A percentile compares a stretch with the other conserved stretches of the same genome.
Conservation (phyloP, 2,329 filamentous ascomycete genomes). For the Hypocrella siamensis region DNA sequence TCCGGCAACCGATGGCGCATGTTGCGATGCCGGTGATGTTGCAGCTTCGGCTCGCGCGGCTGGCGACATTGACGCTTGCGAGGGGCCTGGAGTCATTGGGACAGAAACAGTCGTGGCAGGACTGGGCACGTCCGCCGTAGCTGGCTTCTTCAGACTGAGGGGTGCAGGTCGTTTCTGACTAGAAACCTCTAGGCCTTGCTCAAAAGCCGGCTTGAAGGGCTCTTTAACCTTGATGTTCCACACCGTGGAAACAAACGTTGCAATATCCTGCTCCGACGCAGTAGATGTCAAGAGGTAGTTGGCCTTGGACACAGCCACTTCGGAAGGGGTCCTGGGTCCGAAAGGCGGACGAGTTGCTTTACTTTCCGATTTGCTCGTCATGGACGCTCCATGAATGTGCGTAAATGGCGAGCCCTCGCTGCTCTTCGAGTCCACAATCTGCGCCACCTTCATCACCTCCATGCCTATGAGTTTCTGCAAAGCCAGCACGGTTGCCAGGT, state of each 20-base stretch:
- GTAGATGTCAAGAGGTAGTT: slow-evolving; percentile 41
- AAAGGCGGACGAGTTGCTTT: slow-evolving; percentile 9
- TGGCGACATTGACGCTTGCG: not conserved
- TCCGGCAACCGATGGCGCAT: slow-evolving; percentile 5
- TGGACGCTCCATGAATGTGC: slow-evolving; percentile 20
- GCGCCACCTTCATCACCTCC: slow-evolving; percentile 41
- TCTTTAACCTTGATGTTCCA: slow-evolving; percentile 22
- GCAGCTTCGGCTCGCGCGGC: slow-evolving; percentile 1
- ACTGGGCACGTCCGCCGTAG: slow-evolving; percentile 9
- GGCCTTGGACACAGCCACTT: slow-evolving; percentile 28
- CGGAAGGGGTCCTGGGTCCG: slow-evolving; percentile 11
- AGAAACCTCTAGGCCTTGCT: slow-evolving; percentile 12
- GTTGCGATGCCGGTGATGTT: slow-evolving; percentile 3
- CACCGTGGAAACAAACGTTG: slow-evolving; percentile 35
- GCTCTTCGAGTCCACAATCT: slow-evolving; percentile 32
- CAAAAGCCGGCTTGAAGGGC: slow-evolving; percentile 20
- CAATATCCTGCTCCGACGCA: slow-evolving; percentile 37
- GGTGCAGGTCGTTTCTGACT: slow-evolving; percentile 11
- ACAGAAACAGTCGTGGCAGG: slow-evolving; percentile 9
- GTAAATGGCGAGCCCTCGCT: slow-evolving; percentile 21
- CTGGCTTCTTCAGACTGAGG: slow-evolving; percentile 9
- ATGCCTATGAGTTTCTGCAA: slow-evolving; percentile 41
- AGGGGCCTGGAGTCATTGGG: slow-evolving; percentile 8
- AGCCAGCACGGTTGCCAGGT: slow-evolving; percentile 39
- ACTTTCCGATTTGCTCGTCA: slow-evolving; percentile 10